Evolutionary conservation across 768 basidiomycete genomes (phyloP).

Genomic region (Serendipita sp.): DNA sequence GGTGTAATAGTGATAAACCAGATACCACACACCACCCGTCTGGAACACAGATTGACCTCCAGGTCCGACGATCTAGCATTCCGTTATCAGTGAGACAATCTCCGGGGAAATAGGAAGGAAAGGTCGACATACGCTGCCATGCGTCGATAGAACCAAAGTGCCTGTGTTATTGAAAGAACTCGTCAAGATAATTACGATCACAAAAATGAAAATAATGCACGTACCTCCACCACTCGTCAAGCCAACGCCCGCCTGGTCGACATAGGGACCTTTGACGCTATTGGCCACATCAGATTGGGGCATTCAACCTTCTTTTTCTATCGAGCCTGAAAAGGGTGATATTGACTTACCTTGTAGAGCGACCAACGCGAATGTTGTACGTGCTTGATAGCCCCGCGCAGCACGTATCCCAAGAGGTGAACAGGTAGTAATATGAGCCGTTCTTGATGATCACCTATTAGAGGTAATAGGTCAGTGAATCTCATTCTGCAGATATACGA

Average conservation of each 20-base stretch:
- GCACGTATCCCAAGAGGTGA: conserved; percentile 39
- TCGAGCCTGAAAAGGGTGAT: neutral
- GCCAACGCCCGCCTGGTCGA: conserved; percentile 30
- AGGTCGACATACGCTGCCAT: neutral
- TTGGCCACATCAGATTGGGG: neutral
- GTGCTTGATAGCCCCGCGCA: conserved; percentile 35
- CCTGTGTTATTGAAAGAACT: neutral
- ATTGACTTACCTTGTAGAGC: conserved; percentile 25
- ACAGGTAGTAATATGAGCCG: conserved; percentile 36
- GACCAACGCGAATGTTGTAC: conserved; percentile 44
- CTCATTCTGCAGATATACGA: neutral
- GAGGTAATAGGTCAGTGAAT: neutral
- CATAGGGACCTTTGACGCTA: conserved; percentile 30
- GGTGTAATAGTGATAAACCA: conserved; percentile 41
- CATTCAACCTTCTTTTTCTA: neutral
- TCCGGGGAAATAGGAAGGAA: neutral
- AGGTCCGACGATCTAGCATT: conserved; percentile 31
- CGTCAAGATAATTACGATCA: conserved; percentile 21
- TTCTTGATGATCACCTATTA: conserved; percentile 24
- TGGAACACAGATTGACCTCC: conserved; percentile 31
- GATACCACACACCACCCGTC: conserved; percentile 29
- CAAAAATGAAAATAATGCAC: conserved; percentile 31
- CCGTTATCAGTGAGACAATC: neutral
- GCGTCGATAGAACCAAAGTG: neutral
- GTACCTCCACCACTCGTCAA: conserved; percentile 36